phyloP scores from a whole-genome alignment of 495 filamentous ascomycete species.

The Daldinia decipiens region DNA sequence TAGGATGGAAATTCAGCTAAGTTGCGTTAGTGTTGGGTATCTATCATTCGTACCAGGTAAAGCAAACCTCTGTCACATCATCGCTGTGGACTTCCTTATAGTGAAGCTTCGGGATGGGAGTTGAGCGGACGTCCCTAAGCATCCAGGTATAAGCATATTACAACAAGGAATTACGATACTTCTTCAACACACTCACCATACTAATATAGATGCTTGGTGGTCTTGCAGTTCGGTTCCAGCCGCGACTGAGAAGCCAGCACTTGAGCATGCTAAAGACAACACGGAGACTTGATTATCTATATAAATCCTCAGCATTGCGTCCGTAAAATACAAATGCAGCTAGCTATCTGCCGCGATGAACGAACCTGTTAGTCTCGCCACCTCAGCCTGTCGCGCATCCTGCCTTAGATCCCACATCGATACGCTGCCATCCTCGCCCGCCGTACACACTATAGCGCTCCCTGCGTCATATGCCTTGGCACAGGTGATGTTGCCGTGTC shows the following conservation, averaged over 20 bases:
- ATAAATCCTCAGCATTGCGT: slow-evolving; percentile 27
- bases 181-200: slow-evolving; percentile 67
- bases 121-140: slow-evolving; percentile 73
- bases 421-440: slow-evolving; percentile 70
- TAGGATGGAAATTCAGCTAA: slow-evolving; percentile 79
- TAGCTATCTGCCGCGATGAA: neutral
- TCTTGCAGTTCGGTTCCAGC: slow-evolving; percentile 83
- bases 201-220: slow-evolving; percentile 73
- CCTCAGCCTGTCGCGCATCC: slow-evolving; percentile 47
- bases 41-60: neutral
- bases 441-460: slow-evolving; percentile 61
- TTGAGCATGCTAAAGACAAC: slow-evolving; percentile 73
- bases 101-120: slow-evolving; percentile 61
- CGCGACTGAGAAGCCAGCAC: slow-evolving; percentile 67
- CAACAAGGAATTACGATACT: neutral
- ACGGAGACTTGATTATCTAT: slow-evolving; percentile 63
- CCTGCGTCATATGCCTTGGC: slow-evolving; percentile 58
- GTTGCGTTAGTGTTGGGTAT: slow-evolving; percentile 7
- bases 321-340: slow-evolving; percentile 15
- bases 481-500: slow-evolving; percentile 67
- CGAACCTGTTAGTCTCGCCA: slow-evolving; percentile 57
- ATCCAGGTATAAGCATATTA: slow-evolving; percentile 16
- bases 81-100: slow-evolving; percentile 92
- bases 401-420: slow-evolving; percentile 67
- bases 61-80: slow-evolving; percentile 80